A percentile compares a stretch with the other conserved stretches of the same genome.
These are phyloP conservation scores for Pseudozyma thailandica DNA, from an alignment of 1,284 basidiomycete genomes.

Conservation along the genomic window DNA sequence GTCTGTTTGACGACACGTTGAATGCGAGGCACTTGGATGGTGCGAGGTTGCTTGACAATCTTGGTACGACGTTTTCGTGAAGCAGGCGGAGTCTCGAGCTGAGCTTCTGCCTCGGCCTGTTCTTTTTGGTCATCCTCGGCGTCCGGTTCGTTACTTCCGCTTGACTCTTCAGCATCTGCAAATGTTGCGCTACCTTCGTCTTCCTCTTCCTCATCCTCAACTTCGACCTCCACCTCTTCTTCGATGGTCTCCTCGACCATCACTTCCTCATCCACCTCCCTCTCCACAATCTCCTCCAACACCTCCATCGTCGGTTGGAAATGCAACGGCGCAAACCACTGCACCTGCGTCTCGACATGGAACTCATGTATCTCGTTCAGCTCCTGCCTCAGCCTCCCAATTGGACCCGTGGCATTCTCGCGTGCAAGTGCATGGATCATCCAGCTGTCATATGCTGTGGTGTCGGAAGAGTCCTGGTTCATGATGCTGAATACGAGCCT, in stretches of 20 bases:
- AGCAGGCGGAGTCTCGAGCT: not conserved
- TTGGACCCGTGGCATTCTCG: constrained; percentile 10
- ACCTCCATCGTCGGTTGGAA: constrained; percentile 76
- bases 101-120: constrained; percentile 12
- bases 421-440: constrained; percentile 25
- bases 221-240: constrained; percentile 18
- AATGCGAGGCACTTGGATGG: constrained; percentile 15
- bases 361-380: constrained; percentile 79
- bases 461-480: constrained; percentile 57
- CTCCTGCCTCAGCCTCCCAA: constrained; percentile 25
- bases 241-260: constrained; percentile 49
- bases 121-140: not conserved
- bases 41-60: constrained; percentile 17
- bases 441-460: constrained; percentile 25
- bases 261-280: constrained; percentile 18
- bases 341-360: constrained; percentile 91
- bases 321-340: constrained; percentile 88
- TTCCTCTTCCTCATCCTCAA: constrained; percentile 5
- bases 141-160: too few relatives aligned
- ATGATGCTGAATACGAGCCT: constrained; percentile 64
- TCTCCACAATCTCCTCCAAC: constrained; percentile 46
- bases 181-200: not conserved
- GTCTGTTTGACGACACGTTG: constrained; percentile 14
- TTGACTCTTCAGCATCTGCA: not conserved
- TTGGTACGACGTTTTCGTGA: constrained; percentile 7